phyloP scores from a whole-genome alignment of 2,329 filamentous ascomycete species.

The Calonectria pseudoturangicola region DNA sequence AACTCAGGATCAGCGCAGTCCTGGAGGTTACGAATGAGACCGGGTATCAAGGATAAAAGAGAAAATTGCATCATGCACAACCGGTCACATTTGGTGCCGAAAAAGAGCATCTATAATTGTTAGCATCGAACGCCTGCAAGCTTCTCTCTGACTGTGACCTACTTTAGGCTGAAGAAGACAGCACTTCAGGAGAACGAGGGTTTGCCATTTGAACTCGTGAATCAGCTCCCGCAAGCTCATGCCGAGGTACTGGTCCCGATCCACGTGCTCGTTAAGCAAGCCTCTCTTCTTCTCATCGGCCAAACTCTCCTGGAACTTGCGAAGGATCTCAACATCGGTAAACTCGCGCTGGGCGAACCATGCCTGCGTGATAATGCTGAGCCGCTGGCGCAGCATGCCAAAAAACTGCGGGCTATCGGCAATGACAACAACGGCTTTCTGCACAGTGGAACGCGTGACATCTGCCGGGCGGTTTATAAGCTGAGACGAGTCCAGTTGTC shows the following conservation, averaged over 20 bases:
- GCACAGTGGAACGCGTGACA: constrained; percentile 97
- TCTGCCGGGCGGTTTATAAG: constrained; percentile 88
- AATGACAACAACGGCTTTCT: constrained; percentile 98
- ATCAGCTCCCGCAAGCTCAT: constrained; percentile 92
- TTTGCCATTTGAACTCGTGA: constrained; percentile 96
- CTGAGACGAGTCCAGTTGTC: constrained; percentile 88
- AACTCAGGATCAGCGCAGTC: constrained; percentile 97
- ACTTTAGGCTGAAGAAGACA: constrained; percentile 96
- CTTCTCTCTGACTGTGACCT: constrained; percentile 30
- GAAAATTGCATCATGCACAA: constrained; percentile 99
- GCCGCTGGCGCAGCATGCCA: constrained; percentile 90
- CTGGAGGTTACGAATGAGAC: constrained; percentile 91
- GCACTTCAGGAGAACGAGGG: constrained; percentile 94
- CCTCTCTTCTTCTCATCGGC: constrained; percentile 78
- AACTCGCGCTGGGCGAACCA: constrained; percentile 99
- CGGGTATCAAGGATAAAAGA: constrained; percentile 94
- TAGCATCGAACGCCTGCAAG: constrained; percentile 11
- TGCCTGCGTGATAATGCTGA: constrained; percentile 92
- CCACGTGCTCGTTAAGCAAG: constrained; percentile 77
- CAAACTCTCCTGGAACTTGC: constrained; percentile 93
- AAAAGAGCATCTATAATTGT: constrained; percentile 90
- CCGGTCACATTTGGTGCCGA: constrained; percentile 95
- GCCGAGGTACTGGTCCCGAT: constrained; percentile 91
- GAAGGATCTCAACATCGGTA: constrained; percentile 90
- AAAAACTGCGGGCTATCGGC: constrained; percentile 93